Evolutionary conservation across 2,329 filamentous ascomycete species (phyloP), one percentile per base, ranked within the genome.

Genomic region (Aspergillus ustus): DNA sequence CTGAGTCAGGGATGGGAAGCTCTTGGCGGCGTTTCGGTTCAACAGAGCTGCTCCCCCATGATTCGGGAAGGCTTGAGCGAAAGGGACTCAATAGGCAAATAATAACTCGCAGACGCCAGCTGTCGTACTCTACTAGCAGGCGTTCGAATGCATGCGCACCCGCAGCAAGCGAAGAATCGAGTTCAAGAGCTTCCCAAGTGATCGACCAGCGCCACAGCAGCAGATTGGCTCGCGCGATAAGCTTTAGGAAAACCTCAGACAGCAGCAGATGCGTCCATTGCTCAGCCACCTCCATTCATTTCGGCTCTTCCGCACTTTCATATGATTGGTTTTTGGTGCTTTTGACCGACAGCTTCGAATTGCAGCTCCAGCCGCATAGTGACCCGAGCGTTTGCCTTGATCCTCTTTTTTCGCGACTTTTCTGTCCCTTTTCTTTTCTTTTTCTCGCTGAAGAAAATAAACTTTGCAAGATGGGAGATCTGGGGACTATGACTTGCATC

Each of bases 221-320:
- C 40, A 60, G 51, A 60, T 60, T 60, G 57, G 57, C 57, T 55
- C 49, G 20, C 7, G 25, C 43, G 48, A 57, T 61, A 61, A 61
- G 59, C 59, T 57, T 61, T 56, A 44, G 28, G 28, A 59, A 53
- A 29, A 45, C 28, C 15, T 45, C 53, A 52, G 17, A 34, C 49
- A 31, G 28, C 52, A 45, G 34, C 34, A 40, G 11, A 7, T 40
- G 3, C 50, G 25, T 34, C 22, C 20, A 52, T 2, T 59, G 58
- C 61, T 63, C 61, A 63, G 62, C 62, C 62, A 63, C 62, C 53
- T 63, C 53, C 57, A 57, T 54, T 54, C 56, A 59, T 59, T 49
- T 53, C 43, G 22, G 53, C 17, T 45, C 43, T 25, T 31, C 45
- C 20, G 13, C n/a, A n/a, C 40, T 29, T 57, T 31, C 59, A 52